Conservation (phyloP, 2,329 filamentous ascomycete genomes). For the Diaporthe eres region DNA sequence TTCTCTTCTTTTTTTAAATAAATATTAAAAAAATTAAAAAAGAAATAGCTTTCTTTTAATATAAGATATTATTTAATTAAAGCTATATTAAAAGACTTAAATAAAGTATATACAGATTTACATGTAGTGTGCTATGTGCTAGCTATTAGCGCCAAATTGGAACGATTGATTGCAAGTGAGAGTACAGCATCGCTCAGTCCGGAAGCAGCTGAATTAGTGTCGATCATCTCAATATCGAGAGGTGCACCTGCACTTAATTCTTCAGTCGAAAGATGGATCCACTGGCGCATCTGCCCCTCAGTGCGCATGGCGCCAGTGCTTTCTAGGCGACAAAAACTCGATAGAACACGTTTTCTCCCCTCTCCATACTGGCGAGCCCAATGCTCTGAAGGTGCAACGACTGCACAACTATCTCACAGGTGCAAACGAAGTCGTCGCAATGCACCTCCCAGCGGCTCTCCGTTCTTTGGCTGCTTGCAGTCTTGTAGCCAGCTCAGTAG, state of each 20-base stretch:
- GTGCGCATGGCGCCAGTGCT: not conserved
- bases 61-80: no score
- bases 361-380: not conserved
- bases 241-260: not conserved
- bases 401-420: not conserved
- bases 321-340: not conserved
- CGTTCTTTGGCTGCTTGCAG: not conserved
- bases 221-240: constrained; percentile 7
- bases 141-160: no score
- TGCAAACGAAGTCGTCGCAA: not conserved
- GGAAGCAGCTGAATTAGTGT: not conserved
- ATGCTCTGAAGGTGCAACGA: not conserved
- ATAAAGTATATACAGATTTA: no score
- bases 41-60: no score
- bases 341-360: not conserved
- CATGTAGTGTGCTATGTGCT: no score
- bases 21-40: no score
- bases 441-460: not conserved
- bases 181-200: not conserved
- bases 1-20: no score
- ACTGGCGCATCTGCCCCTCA: not conserved
- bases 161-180: no score
- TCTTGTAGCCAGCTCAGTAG: not conserved
- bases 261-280: not conserved
- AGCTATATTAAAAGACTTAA: no score